These are phyloP conservation scores for Mycena crocata DNA, from an alignment of 768 basidiomycete genomes.

Conservation along the genomic window DNA sequence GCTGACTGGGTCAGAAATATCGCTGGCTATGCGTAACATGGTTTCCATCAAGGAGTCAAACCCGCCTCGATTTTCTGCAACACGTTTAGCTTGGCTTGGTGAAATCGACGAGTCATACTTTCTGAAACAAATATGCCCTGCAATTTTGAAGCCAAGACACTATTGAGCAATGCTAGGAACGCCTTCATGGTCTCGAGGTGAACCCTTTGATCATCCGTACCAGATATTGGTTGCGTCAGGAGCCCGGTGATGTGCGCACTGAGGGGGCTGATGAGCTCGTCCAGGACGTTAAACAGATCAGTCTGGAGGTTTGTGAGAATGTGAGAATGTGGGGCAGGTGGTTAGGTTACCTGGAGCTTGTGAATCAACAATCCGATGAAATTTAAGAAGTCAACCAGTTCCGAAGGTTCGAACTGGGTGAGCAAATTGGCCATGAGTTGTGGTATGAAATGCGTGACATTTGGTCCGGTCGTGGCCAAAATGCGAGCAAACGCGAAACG, in stretches of 20 bases:
- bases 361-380: constrained; percentile 94
- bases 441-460: constrained; percentile 88
- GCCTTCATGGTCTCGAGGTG: constrained; percentile 89
- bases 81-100: constrained; percentile 7
- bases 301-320: constrained; percentile 56
- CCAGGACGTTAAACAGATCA: constrained; percentile 89
- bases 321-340: constrained; percentile 1
- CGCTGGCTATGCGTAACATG: constrained; percentile 79
- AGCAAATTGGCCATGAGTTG: constrained; percentile 92
- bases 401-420: constrained; percentile 90
- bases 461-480: constrained; percentile 88
- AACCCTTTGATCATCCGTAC: constrained; percentile 87
- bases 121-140: constrained; percentile 89
- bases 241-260: constrained; percentile 83
- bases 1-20: constrained; percentile 78
- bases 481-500: constrained; percentile 95
- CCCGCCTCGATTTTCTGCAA: constrained; percentile 59
- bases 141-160: constrained; percentile 83
- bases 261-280: constrained; percentile 90
- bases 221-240: constrained; percentile 82
- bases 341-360: constrained; percentile 78
- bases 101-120: constrained; percentile 61
- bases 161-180: constrained; percentile 86
- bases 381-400: constrained; percentile 94
- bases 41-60: constrained; percentile 83